Base-by-base conservation (phyloP, 2,329 filamentous ascomycete species). In the Magnaporthales sp. region DNA sequence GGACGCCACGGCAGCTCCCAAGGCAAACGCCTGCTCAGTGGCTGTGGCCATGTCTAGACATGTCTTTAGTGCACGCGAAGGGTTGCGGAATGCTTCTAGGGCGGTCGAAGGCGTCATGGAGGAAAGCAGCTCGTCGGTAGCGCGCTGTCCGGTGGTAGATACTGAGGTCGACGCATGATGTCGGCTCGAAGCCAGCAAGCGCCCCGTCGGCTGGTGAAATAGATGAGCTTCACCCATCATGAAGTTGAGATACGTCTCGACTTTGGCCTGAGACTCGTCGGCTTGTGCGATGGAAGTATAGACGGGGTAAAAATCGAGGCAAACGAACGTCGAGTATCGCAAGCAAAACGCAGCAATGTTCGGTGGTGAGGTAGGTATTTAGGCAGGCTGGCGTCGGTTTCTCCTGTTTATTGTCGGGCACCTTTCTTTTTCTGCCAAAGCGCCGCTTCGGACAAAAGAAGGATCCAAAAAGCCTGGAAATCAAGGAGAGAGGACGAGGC, bases 11-110 rank as follows among this genome's bases (percentile, higher is more conserved):
- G 91, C 91, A 60, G 90, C 88, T 69, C 86, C 84, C 72, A 89
- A 81, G 58, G 89, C 90, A 75, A 94, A 88, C 19, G 89, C 87
- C 71, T 89, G 86, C 76, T 94, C 90, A 27, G 84, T 78, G 3
- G 82, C 78, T 1, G 89, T 88, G 19, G 89, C 86, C 46, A 80
- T 80, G 68, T 88, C 84, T 67, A 92, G 83, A 73, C 87, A 90
- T 62, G 77, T 73, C 73, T 83, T 84, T 22, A 89, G 74, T 58
- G 80, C 75, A 46, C 83, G 84, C 4, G 79, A 81, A 24, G 83
- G 83, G 63, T 79, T 79, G 62, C 80, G 81, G 70, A 91, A 83
- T 19, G 86, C 84, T 68, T 88, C 83, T 68, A 90, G 79, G 29
- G 84, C 88, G 30, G 83, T 82, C 51, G 83, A 78, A 1, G 89